phyloP scores from a whole-genome alignment of 331 rosid species.

The Telfairia occidentalis region DNA sequence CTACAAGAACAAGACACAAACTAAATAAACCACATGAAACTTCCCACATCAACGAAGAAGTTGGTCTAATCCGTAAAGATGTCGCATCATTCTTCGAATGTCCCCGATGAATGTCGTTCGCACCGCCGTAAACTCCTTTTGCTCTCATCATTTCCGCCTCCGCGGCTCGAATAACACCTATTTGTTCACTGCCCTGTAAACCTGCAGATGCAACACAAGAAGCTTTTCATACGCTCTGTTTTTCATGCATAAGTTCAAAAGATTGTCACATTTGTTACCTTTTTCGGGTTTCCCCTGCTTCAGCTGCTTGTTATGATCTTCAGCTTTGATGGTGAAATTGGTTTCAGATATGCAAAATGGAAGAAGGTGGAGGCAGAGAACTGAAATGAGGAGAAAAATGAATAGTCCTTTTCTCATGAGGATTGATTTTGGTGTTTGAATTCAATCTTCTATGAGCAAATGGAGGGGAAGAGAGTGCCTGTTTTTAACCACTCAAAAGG shows the following conservation, averaged over 20 bases:
- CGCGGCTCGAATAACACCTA: neutral
- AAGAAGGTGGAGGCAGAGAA: neutral
- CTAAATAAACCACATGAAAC: neutral
- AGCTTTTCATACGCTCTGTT: neutral
- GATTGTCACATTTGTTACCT: constrained; percentile 5
- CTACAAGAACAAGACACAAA: neutral
- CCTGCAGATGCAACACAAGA: neutral
- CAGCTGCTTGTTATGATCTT: neutral
- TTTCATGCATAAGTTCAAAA: neutral
- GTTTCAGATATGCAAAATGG: neutral
- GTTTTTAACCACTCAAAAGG: neutral
- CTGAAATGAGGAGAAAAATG: neutral
- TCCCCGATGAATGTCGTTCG: neutral
- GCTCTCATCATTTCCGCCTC: neutral
- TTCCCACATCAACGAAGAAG: neutral
- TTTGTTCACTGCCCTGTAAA: neutral
- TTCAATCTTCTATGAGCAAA: neutral
- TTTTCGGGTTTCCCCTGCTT: neutral
- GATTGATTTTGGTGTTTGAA: neutral
- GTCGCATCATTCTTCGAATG: neutral
- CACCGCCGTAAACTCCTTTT: constrained; percentile 2
- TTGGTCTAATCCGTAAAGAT: neutral
- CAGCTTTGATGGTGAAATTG: neutral
- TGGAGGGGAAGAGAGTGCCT: neutral
- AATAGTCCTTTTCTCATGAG: neutral